A percentile compares a stretch with the other conserved stretches of the same genome.
phyloP scores from a whole-genome alignment of 2,329 filamentous ascomycete genomes.

The Onygena corvina region DNA sequence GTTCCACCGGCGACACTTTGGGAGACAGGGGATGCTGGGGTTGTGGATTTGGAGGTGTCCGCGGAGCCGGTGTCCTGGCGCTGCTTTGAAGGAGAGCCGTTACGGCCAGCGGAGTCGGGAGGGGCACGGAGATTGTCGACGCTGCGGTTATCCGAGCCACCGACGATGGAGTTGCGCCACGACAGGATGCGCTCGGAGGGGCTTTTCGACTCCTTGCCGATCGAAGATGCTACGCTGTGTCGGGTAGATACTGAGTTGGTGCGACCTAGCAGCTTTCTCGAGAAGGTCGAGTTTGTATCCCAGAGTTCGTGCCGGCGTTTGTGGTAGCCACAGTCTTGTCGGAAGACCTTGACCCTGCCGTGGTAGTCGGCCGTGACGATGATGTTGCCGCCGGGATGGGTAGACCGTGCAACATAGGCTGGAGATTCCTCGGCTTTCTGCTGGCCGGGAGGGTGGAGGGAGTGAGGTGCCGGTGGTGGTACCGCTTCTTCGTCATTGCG shows the following conservation, averaged over 20 bases:
- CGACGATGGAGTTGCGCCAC: conserved; percentile 64
- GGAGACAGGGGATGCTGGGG: background rate
- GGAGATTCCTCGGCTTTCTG: conserved; percentile 55
- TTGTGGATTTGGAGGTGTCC: background rate
- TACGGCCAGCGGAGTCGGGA: conserved; percentile 28
- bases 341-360: conserved; percentile 84
- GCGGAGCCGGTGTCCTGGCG: background rate
- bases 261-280: conserved; percentile 48
- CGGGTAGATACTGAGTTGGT: conserved; percentile 47
- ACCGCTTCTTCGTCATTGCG: conserved; percentile 20
- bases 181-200: conserved; percentile 68
- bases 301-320: conserved; percentile 67
- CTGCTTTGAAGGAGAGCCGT: conserved; percentile 39
- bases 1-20: background rate
- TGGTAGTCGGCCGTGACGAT: conserved; percentile 81
- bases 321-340: conserved; percentile 78
- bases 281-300: conserved; percentile 67
- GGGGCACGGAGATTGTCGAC: conserved; percentile 32
- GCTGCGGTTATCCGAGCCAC: conserved; percentile 38
- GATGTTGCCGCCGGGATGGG: conserved; percentile 73
- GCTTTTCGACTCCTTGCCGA: conserved; percentile 37
- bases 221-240: conserved; percentile 36
- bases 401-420: conserved; percentile 61
- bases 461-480: background rate
- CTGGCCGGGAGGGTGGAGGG: conserved; percentile 24